Conservation (phyloP, 73 alveolate species). For the Paramecium bursaria region DNA sequence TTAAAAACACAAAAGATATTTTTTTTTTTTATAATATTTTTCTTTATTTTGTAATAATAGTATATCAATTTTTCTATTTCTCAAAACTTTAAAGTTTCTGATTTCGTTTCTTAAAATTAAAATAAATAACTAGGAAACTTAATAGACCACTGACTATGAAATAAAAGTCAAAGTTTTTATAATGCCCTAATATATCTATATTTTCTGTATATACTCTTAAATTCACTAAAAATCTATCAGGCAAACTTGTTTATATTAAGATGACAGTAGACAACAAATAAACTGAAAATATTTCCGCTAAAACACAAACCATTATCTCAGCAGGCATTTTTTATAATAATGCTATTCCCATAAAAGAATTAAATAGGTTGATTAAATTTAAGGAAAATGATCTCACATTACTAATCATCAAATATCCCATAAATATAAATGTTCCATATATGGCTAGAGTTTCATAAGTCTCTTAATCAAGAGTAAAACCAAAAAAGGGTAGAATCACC, state of each 20-base stretch:
- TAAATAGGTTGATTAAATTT: slow-evolving; percentile 54
- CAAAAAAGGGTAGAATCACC: slow-evolving; percentile 67
- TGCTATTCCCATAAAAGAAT: slow-evolving; percentile 62
- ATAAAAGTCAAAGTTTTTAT: slow-evolving; percentile 49
- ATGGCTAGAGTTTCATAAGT: slow-evolving; percentile 65
- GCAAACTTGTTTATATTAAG: slow-evolving; percentile 47
- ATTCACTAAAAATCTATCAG: slow-evolving; percentile 60
- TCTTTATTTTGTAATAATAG: too few relatives aligned
- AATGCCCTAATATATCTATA: slow-evolving; percentile 62
- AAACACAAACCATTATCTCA: slow-evolving; percentile 59
- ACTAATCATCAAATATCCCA: slow-evolving; percentile 68
- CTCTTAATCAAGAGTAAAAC: slow-evolving; percentile 45
- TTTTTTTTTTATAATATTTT: too few relatives aligned
- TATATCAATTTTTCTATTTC: too few relatives aligned
- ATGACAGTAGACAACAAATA: slow-evolving; percentile 67
- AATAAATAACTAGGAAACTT: slow-evolving; percentile 26
- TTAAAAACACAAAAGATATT: too few relatives aligned
- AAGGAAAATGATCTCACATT: slow-evolving; percentile 67
- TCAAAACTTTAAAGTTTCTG: slow-evolving; percentile 44
- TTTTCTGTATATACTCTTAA: slow-evolving; percentile 49
- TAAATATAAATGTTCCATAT: slow-evolving; percentile 64
- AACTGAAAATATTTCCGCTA: slow-evolving; percentile 70
- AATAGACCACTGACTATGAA: slow-evolving; percentile 52
- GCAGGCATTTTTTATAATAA: slow-evolving; percentile 45
- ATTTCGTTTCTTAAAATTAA: slow-evolving; percentile 37